phyloP scores from a whole-genome alignment of 331 rosid genomes.

The Dryas integrifolia region DNA sequence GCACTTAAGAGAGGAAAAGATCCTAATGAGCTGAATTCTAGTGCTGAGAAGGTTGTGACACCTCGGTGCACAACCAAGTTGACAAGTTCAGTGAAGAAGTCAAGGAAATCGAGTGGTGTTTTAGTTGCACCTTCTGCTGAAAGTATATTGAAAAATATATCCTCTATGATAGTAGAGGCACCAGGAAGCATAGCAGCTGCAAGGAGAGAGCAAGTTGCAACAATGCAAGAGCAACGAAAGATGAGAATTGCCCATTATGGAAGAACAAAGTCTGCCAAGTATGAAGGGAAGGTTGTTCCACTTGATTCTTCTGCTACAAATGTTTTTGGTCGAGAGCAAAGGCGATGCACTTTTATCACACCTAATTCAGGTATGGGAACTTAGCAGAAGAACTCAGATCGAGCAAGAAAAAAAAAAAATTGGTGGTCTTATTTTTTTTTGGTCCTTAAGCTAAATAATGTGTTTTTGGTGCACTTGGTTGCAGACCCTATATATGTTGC shows the following conservation, averaged over 20 bases:
- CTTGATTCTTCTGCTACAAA: constrained; percentile 21
- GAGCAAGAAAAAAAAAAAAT: no score
- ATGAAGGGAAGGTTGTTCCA: constrained; percentile 21
- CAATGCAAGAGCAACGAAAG: constrained; percentile 37
- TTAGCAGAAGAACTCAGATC: not conserved
- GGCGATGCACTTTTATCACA: constrained; percentile 35
- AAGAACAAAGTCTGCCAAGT: constrained; percentile 26
- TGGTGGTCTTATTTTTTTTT: no score
- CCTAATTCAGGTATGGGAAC: constrained; percentile 28
- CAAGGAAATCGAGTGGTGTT: constrained; percentile 14
- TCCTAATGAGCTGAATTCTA: constrained; percentile 22
- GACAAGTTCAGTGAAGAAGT: constrained; percentile 21
- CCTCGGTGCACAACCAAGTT: constrained; percentile 13
- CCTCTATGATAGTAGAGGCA: constrained; percentile 28
- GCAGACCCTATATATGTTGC: constrained; percentile 39
- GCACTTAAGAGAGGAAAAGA: constrained; percentile 35
- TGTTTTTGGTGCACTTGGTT: not conserved
- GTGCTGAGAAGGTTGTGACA: constrained; percentile 24
- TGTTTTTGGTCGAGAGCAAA: constrained; percentile 6
- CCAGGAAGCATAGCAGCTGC: constrained; percentile 41
- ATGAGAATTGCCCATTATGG: constrained; percentile 33
- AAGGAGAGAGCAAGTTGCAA: constrained; percentile 37
- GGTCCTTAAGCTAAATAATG: not conserved
- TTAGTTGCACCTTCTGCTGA: constrained; percentile 10
- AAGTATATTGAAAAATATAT: not conserved